phyloP scores from a whole-genome alignment of 176 grass and related monocot genomes.

The Echinochloa phyllopogon region DNA sequence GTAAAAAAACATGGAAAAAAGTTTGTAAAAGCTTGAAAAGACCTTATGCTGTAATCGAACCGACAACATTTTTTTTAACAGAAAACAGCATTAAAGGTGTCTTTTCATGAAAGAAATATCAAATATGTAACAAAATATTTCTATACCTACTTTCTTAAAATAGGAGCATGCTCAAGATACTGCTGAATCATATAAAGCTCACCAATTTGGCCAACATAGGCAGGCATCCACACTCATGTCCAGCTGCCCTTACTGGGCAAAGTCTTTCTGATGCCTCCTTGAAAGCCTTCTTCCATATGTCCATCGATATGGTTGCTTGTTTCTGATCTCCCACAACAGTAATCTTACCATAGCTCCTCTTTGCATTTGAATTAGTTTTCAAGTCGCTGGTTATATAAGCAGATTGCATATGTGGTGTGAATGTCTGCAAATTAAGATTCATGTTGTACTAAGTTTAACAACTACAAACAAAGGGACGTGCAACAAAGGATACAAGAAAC shows the following conservation, averaged over 20 bases:
- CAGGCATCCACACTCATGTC: conserved; percentile 95
- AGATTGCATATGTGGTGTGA: conserved; percentile 92
- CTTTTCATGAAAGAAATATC: background rate
- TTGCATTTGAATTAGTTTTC: conserved; percentile 48
- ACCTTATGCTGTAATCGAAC: conserved; percentile 1
- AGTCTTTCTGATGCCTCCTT: conserved; percentile 85
- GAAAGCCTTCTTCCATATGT: conserved; percentile 96
- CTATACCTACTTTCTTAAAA: conserved; percentile 31
- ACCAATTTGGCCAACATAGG: conserved; percentile 79
- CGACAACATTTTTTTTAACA: background rate
- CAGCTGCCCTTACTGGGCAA: conserved; percentile 78
- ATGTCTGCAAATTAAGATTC: conserved; percentile 61
- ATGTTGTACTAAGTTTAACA: background rate
- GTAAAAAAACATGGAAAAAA: background rate
- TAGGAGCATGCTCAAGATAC: background rate
- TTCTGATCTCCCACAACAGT: conserved; percentile 59
- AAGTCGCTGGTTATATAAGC: conserved; percentile 46
- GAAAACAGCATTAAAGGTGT: background rate
- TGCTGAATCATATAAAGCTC: conserved; percentile 41
- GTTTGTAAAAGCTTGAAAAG: background rate
- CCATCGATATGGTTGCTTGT: conserved; percentile 73
- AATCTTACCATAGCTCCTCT: conserved; percentile 72
- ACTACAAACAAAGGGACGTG: background rate
- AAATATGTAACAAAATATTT: conserved; percentile 14
- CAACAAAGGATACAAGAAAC: conserved; percentile 25